Conservation (phyloP, 306 rosid genomes). For the Prunus mira region DNA sequence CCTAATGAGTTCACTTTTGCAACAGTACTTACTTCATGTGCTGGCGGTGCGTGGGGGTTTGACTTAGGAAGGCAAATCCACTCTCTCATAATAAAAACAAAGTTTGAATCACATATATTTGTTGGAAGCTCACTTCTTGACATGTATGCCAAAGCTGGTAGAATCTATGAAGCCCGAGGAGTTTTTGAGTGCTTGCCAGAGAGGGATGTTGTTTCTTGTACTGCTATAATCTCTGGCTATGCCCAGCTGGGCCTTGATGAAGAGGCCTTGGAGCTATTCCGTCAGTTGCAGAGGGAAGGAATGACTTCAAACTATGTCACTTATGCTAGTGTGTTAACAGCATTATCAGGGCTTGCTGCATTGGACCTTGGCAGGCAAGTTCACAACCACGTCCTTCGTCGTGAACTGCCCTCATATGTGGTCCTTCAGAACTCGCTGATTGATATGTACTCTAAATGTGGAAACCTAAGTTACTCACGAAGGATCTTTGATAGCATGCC, state of each 20-base stretch:
- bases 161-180: slow-evolving; percentile 60
- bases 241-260: slow-evolving; percentile 81
- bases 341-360: slow-evolving; percentile 84
- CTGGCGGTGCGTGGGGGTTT: slow-evolving; percentile 48
- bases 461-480: slow-evolving; percentile 64
- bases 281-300: slow-evolving; percentile 66
- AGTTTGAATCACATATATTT: slow-evolving; percentile 56
- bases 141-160: slow-evolving; percentile 86
- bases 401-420: slow-evolving; percentile 47
- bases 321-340: slow-evolving; percentile 70
- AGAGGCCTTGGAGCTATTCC: slow-evolving; percentile 68
- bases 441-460: slow-evolving; percentile 95
- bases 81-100: slow-evolving; percentile 52
- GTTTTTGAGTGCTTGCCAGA: slow-evolving; percentile 72
- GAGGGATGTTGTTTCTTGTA: slow-evolving; percentile 80
- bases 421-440: slow-evolving; percentile 86
- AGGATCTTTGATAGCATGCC: slow-evolving; percentile 63
- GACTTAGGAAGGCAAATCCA: slow-evolving; percentile 73
- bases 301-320: slow-evolving; percentile 81
- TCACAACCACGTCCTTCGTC: slow-evolving; percentile 69
- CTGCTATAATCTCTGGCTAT: slow-evolving; percentile 85
- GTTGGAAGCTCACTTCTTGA: slow-evolving; percentile 93
- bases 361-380: slow-evolving; percentile 86
- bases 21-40: slow-evolving; percentile 71
- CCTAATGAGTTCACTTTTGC: slow-evolving; percentile 90